Evolutionary conservation across 2,329 filamentous ascomycete species (phyloP), one percentile per base, ranked within the genome.

Genomic region (Pseudonectria foliicola): DNA sequence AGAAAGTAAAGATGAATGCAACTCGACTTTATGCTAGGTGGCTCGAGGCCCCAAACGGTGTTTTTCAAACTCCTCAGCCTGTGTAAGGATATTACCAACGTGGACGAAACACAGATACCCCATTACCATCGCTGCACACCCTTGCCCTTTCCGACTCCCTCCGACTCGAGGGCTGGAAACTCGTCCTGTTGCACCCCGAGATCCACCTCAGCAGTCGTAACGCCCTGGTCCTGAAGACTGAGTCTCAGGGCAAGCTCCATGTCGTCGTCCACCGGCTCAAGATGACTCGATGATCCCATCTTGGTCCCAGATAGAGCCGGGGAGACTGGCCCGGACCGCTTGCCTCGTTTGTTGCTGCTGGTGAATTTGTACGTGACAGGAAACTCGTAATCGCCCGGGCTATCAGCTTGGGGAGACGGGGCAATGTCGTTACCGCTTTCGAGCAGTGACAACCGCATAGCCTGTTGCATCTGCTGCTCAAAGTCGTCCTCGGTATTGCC

Each of bases 401-500:
- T 68, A 40, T 63, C 61, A 14, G 56, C 68, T 8, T 51, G 60
- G 0, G 71, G 66, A 4, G 68, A 70, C 28, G 66, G 59, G 2
- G 61, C 65, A 2, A 53, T 48, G 18, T 71, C 70, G 34, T 72
- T 67, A 25, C 67, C 64, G 6, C 67, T 66, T 44, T 81, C 76
- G 33, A 80, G 60, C 6, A 81, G 58, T 3, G 75, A 80, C 8
- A 81, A 60, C 0, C 76, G 71, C 26, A 82, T 75, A 1, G 77
- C 78, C 34, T 75, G 68, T 55, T 80, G 76, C 8, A 81, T 69
- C 48, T 77, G 73, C 33, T 68, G 66, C 49, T 82, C 77, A 40
- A 74, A 77, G 15, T 77, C 71, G 31, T 69, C 70, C 29, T 72
- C 69, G 4, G 40, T 33, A 28, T 40, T 29, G 4, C 35, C 33